Conservation (phyloP, 495 filamentous ascomycete genomes). For the Aspergillus affinis region DNA sequence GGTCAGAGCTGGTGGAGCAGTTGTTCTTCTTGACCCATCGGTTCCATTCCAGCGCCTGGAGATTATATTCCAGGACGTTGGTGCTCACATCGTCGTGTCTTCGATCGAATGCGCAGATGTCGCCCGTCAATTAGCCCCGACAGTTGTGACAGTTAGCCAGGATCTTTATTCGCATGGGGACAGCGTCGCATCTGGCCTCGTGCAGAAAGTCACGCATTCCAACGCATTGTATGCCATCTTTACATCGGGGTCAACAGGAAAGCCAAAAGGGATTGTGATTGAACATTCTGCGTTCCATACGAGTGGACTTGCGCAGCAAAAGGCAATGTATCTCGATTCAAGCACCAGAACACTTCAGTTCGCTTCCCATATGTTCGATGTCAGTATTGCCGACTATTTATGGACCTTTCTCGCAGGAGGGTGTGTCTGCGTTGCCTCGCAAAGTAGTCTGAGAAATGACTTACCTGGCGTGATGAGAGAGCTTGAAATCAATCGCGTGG, state of each 20-base stretch:
- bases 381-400: constrained; percentile 35
- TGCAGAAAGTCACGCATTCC: background rate
- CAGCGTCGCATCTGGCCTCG: background rate
- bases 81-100: background rate
- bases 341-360: constrained; percentile 34
- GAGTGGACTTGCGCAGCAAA: constrained; percentile 1
- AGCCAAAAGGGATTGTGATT: constrained; percentile 43
- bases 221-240: constrained; percentile 29
- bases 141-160: background rate
- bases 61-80: background rate
- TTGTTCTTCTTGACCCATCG: constrained; percentile 47
- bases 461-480: constrained; percentile 27
- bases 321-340: constrained; percentile 3
- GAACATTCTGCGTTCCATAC: constrained; percentile 37
- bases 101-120: background rate
- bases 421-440: constrained; percentile 37
- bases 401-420: constrained; percentile 35
- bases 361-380: constrained; percentile 40
- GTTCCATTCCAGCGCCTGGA: background rate
- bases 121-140: background rate
- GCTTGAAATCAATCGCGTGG: constrained; percentile 27
- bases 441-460: constrained; percentile 28
- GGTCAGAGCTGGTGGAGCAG: constrained; percentile 46
- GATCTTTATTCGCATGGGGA: background rate
- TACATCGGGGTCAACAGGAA: constrained; percentile 37